Evolutionary conservation across 2,329 filamentous ascomycete genomes (phyloP).

Genomic region (Nemania sp.): DNA sequence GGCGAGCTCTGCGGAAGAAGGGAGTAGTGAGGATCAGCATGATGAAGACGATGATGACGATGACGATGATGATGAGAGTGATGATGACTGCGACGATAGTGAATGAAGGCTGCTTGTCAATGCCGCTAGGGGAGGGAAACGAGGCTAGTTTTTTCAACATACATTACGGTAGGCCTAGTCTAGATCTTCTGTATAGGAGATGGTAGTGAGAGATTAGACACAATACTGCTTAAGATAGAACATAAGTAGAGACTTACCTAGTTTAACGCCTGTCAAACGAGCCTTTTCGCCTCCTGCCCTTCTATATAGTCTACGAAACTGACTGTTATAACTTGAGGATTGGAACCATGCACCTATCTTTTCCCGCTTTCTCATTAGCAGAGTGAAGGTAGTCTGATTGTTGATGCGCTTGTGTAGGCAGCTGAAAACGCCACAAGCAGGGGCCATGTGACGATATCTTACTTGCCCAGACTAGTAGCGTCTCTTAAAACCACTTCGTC

Average conservation of each 20-base stretch:
- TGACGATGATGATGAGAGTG: not conserved
- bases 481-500: too few species aligned
- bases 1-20: not conserved
- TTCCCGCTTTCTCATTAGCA: too few species aligned
- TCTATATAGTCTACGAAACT: too few species aligned
- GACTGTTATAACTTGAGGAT: too few species aligned
- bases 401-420: too few species aligned
- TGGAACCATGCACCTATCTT: too few species aligned
- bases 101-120: not conserved
- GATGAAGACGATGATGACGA: conserved; percentile 2
- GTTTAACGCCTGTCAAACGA: too few species aligned
- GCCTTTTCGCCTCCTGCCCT: too few species aligned
- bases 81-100: not conserved
- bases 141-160: not conserved
- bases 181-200: not conserved
- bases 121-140: not conserved
- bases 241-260: not conserved
- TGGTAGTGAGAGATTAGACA: not conserved
- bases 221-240: not conserved
- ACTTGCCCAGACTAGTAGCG: too few species aligned
- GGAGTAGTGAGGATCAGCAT: not conserved
- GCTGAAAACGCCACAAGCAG: too few species aligned
- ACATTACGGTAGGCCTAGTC: not conserved
- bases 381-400: too few species aligned
- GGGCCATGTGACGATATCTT: too few species aligned